Conservation (phyloP, 106 monocot species). For the Dioscorea alata region DNA sequence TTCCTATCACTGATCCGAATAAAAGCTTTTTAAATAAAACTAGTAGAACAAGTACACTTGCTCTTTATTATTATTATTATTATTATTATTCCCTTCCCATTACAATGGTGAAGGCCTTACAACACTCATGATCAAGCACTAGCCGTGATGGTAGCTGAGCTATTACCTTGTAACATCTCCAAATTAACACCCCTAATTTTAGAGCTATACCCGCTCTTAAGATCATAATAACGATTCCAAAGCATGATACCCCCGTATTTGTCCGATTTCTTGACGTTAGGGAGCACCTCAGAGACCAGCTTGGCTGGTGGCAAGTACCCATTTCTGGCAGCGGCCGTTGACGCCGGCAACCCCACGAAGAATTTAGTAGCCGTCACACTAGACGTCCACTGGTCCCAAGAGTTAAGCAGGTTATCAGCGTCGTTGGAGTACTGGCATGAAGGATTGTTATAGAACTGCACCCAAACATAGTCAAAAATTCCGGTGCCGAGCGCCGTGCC, state of each 20-base stretch:
- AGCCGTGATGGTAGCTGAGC: too few relatives aligned
- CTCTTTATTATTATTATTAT: too few relatives aligned
- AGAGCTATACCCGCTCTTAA: conserved; percentile 24
- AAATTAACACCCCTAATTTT: conserved; percentile 12
- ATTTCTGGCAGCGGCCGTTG: conserved; percentile 30
- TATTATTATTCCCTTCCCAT: too few relatives aligned
- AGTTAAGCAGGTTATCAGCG: conserved; percentile 7
- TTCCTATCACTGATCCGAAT: too few relatives aligned
- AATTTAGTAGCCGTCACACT: conserved; percentile 12
- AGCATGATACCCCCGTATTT: conserved; percentile 67
- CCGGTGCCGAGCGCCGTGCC: conserved; percentile 30
- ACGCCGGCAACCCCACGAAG: conserved; percentile 50
- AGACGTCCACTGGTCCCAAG: conserved; percentile 42
- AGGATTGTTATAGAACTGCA: conserved; percentile 63
- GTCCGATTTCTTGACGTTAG: conserved; percentile 12
- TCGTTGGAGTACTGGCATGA: conserved; percentile 38
- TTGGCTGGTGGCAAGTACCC: conserved; percentile 37
- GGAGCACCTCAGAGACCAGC: conserved; percentile 33
- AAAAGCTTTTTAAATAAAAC: too few relatives aligned
- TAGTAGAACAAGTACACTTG: too few relatives aligned
- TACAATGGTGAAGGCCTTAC: too few relatives aligned
- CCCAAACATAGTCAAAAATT: conserved; percentile 47
- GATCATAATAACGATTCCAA: conserved; percentile 46
- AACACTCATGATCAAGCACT: too few relatives aligned
- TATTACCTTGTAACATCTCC: too few relatives aligned